Evolutionary conservation across 352 stramenopile genomes (phyloP), one percentile per base, ranked within the genome.

Genomic region (Pythium scleroteichum): DNA sequence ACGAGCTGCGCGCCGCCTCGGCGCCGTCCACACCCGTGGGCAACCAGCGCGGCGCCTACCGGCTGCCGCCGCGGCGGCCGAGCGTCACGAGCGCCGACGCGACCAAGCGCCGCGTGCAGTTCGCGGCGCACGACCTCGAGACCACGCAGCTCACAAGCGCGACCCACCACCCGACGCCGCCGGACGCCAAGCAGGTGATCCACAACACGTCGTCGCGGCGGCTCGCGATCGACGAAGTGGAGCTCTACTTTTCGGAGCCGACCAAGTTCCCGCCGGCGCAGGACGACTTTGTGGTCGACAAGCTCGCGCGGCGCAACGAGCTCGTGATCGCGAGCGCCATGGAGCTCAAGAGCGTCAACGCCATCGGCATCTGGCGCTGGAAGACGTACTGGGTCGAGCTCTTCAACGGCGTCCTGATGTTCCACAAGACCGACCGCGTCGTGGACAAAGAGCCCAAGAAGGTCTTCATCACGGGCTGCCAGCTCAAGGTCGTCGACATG

Each of bases 361-460:
- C 53, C 7, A 35, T 52, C 24, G 55, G 42, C 51, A 56, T 47
- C 17, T 62, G 49, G 32, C 46, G 56, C 35, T 62, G 26, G 35
- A 65, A 62, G 38, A 59, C 45, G 7, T 79, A 67, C 54, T 90
- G 81, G 80, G 79, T 75, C 24, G 83, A 92, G 55, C 66, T 92
- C 33, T 87, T 84, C 59, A 79, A 82, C 50, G 78, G 81, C 40
- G 76, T 92, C 26, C 44, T 92, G 42, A 76, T 90, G 48, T 58
- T 90, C 32, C 69, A 82, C 52, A 79, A 73, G 44, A 75, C 65
- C 32, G 82, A 76, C 45, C 76, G 87, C 49, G 74, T 72, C n/a
- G 70, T 85, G 22, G 75, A 84, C 48, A 73, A 71, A 33, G 87
- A 87, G 55, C 75, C 79, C 44, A 73, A 70, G 22, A 56, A 88